phyloP scores from a whole-genome alignment of 768 basidiomycete species.

The Crucibulum laeve region DNA sequence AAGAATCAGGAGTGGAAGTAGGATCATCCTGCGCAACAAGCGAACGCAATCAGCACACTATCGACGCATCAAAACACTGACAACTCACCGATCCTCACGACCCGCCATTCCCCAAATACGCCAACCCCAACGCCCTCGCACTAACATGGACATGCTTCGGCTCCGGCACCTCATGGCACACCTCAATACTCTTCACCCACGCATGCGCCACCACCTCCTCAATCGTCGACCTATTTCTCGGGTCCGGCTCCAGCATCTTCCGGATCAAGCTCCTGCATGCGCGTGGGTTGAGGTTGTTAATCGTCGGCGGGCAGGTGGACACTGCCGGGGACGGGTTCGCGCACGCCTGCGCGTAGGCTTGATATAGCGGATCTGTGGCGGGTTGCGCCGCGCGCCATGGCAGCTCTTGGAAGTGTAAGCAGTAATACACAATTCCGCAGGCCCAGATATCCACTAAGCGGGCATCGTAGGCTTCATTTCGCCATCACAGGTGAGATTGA shows the following conservation, averaged over 20 bases:
- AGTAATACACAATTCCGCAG: constrained; percentile 95
- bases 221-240: constrained; percentile 67
- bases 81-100: neutral
- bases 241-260: constrained; percentile 95
- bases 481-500: constrained; percentile 3
- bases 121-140: constrained; percentile 55
- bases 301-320: constrained; percentile 57
- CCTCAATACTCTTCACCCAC: constrained; percentile 81
- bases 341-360: constrained; percentile 65
- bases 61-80: neutral
- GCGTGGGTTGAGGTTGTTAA: constrained; percentile 85
- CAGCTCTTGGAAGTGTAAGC: constrained; percentile 95
- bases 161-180: constrained; percentile 64
- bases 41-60: too few relatives aligned
- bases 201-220: constrained; percentile 76
- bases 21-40: too few relatives aligned
- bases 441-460: constrained; percentile 98
- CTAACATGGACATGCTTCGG: constrained; percentile 72
- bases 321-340: constrained; percentile 39
- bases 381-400: constrained; percentile 95
- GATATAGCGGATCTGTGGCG: constrained; percentile 69
- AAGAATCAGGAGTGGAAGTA: too few relatives aligned
- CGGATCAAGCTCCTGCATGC: constrained; percentile 80
- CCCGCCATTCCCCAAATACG: constrained; percentile 28
- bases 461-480: constrained; percentile 85